Conservation (phyloP, 768 basidiomycete genomes). For the Baorangia bicolor region DNA sequence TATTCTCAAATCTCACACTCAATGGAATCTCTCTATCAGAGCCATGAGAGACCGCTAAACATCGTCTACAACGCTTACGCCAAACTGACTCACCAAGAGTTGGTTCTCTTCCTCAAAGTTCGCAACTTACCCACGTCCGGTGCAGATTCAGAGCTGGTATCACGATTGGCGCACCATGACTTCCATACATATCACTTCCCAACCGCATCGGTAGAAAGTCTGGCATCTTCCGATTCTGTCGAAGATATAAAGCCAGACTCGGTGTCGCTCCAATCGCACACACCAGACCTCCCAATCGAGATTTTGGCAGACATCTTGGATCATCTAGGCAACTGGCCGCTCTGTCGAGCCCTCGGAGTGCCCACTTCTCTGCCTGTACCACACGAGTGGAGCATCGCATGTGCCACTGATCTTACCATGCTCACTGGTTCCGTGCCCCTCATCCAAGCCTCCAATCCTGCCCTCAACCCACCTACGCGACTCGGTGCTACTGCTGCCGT, state of each 20-base stretch:
- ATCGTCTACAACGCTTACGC: slow-evolving; percentile 69
- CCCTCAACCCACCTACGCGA: slow-evolving; percentile 58
- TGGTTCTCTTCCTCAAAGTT: slow-evolving; percentile 72
- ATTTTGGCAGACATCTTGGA: slow-evolving; percentile 77
- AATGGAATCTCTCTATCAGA: slow-evolving; percentile 18
- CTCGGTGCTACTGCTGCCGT: slow-evolving; percentile 66
- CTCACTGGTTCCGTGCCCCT: slow-evolving; percentile 59
- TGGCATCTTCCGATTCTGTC: slow-evolving; percentile 22
- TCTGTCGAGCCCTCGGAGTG: slow-evolving; percentile 72
- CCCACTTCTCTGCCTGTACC: slow-evolving; percentile 68
- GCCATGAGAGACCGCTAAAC: slow-evolving; percentile 29
- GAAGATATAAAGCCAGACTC: slow-evolving; percentile 23
- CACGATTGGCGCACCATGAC: slow-evolving; percentile 73
- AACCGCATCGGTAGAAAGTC: slow-evolving; percentile 30
- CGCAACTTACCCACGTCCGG: slow-evolving; percentile 69
- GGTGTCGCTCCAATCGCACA: slow-evolving; percentile 33
- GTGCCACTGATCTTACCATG: slow-evolving; percentile 68
- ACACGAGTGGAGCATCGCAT: slow-evolving; percentile 69
- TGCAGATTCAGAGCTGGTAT: slow-evolving; percentile 61
- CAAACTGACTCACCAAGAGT: slow-evolving; percentile 63
- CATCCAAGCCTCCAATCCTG: slow-evolving; percentile 60
- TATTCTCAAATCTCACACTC: slow-evolving; percentile 14
- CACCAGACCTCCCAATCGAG: slow-evolving; percentile 71
- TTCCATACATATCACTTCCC: slow-evolving; percentile 67
- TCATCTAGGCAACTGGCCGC: slow-evolving; percentile 81